phyloP scores from a whole-genome alignment of 345 rosid genomes.

The Acer yangbiense region DNA sequence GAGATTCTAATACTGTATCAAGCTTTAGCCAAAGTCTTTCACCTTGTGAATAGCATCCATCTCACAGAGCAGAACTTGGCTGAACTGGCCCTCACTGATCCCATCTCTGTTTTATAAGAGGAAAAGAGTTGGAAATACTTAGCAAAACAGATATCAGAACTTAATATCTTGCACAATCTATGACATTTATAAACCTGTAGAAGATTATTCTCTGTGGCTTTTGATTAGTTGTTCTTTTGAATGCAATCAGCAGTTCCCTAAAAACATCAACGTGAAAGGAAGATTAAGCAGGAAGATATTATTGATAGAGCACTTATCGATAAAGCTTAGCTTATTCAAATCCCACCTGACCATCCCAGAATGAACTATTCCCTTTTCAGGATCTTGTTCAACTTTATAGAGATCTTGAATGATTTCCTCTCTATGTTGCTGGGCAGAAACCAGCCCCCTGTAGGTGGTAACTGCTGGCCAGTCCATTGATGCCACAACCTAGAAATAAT shows the following conservation, averaged over 20 bases:
- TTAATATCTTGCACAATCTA: background rate
- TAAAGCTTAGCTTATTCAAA: background rate
- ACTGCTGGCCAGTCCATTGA: conserved; percentile 90
- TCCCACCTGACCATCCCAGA: conserved; percentile 69
- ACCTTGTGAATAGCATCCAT: conserved; percentile 65
- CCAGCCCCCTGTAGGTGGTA: conserved; percentile 66
- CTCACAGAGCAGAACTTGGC: conserved; percentile 64
- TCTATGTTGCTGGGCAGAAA: conserved; percentile 69
- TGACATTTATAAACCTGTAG: conserved; percentile 45
- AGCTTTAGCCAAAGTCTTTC: background rate
- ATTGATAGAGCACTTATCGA: background rate
- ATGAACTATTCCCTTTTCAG: conserved; percentile 27
- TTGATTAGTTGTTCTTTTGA: conserved; percentile 33
- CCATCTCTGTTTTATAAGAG: conserved; percentile 58
- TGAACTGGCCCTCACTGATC: conserved; percentile 80
- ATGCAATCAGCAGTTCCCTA: conserved; percentile 64
- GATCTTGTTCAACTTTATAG: conserved; percentile 38
- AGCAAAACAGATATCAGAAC: background rate
- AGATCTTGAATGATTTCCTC: conserved; percentile 74
- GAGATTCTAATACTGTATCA: background rate
- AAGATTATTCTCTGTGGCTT: conserved; percentile 67
- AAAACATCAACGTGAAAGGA: conserved; percentile 5
- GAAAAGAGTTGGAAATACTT: conserved; percentile 7
- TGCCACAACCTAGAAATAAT: conserved; percentile 64
- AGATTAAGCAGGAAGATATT: background rate